Evolutionary conservation across 257 asterid species (phyloP).

Genomic region (Avicennia marina): DNA sequence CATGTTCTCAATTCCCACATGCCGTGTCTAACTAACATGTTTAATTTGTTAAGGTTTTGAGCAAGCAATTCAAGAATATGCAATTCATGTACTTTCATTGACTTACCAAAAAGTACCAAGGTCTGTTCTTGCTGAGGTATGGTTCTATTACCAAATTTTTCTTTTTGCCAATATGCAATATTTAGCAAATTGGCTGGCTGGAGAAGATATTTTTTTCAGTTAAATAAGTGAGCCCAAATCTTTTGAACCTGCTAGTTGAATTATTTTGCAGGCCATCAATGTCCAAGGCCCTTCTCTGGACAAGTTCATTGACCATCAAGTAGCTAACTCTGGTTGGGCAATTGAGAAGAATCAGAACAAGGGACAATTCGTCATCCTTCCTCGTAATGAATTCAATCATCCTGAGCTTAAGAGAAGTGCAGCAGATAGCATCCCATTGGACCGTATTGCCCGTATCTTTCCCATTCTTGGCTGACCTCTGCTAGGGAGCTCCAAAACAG

Average conservation of each 20-base stretch:
- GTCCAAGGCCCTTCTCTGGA: conserved; percentile 58
- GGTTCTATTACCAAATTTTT: conserved; percentile 19
- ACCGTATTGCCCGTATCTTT: conserved; percentile 58
- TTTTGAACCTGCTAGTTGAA: background rate
- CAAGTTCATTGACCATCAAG: conserved; percentile 58
- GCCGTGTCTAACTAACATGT: background rate
- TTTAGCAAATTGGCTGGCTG: background rate
- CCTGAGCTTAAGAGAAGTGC: conserved; percentile 61
- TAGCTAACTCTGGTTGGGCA: conserved; percentile 52
- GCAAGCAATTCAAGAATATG: conserved; percentile 83
- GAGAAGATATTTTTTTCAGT: background rate
- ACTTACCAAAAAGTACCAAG: conserved; percentile 70
- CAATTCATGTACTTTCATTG: conserved; percentile 73
- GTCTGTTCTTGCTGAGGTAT: conserved; percentile 86
- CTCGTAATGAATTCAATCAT: conserved; percentile 61
- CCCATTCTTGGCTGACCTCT: conserved; percentile 58
- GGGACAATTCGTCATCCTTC: conserved; percentile 52
- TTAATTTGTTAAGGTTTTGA: conserved; percentile 58
- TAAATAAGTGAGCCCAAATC: background rate
- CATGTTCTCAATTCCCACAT: background rate
- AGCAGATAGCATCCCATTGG: conserved; percentile 50
- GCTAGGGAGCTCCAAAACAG: no score
- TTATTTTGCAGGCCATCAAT: conserved; percentile 46
- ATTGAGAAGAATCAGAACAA: conserved; percentile 50
- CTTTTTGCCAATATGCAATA: background rate